Evolutionary conservation across 768 basidiomycete genomes (phyloP).

Genomic region (Russula griseocarnosa): DNA sequence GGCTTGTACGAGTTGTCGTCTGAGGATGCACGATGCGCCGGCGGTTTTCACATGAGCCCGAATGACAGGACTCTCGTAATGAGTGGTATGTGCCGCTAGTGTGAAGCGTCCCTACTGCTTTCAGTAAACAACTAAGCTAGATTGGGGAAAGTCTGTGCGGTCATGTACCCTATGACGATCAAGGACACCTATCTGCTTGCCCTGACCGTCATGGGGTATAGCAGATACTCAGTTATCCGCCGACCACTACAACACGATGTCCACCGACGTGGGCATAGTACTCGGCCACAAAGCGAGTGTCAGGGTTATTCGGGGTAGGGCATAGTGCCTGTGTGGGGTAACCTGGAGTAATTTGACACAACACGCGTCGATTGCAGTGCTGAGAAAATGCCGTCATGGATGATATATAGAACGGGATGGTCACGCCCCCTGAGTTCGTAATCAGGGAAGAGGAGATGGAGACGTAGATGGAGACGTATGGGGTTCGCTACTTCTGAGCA

Average conservation of each 20-base stretch:
- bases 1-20: too few species aligned
- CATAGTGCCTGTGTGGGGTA: not conserved
- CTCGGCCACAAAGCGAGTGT: not conserved
- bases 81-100: not conserved
- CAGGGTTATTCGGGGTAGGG: not conserved
- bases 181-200: not conserved
- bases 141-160: slow-evolving; percentile 13
- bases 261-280: not conserved
- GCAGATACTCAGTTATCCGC: not conserved
- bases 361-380: not conserved
- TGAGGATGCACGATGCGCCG: not conserved
- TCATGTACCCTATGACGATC: not conserved
- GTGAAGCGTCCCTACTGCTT: too few species aligned
- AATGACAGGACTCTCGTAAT: slow-evolving; percentile 8
- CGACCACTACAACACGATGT: not conserved
- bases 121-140: slow-evolving; percentile 2
- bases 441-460: not conserved
- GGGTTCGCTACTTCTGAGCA: not conserved
- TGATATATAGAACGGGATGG: not conserved
- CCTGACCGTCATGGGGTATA: not conserved
- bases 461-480: too few species aligned
- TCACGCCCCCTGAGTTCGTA: not conserved
- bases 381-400: slow-evolving; percentile 12
- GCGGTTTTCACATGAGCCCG: not conserved
- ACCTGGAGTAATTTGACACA: slow-evolving; percentile 16